phyloP scores from a whole-genome alignment of 345 rosid species.

The Pistacia vera region DNA sequence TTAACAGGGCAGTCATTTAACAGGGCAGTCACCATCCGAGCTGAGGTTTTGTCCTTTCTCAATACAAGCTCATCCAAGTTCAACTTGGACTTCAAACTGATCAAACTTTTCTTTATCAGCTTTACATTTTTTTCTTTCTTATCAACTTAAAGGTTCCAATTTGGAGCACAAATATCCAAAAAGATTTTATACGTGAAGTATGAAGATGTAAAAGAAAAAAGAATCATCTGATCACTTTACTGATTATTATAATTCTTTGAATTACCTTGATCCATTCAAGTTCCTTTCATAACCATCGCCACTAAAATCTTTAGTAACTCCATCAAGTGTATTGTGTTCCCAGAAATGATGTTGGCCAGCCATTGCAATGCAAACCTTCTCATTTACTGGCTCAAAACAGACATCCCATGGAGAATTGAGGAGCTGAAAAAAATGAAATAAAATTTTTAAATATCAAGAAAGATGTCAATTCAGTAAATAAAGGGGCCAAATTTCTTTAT shows the following conservation, averaged over 20 bases:
- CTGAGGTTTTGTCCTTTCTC: background rate
- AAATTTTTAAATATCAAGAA: constrained; percentile 11
- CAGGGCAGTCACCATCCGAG: background rate
- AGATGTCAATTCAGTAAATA: constrained; percentile 16
- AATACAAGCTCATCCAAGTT: background rate
- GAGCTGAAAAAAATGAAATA: constrained; percentile 46
- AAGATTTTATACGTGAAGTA: background rate
- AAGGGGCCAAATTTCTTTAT: background rate
- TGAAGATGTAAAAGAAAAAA: background rate
- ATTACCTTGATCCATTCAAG: constrained; percentile 85
- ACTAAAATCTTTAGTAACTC: constrained; percentile 75
- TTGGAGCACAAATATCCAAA: background rate
- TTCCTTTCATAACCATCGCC: constrained; percentile 94
- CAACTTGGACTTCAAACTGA: background rate
- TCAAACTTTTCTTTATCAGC: background rate
- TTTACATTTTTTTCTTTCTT: background rate
- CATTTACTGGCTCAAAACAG: constrained; percentile 66
- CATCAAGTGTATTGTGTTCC: constrained; percentile 69
- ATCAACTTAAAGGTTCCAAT: background rate
- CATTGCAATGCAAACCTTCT: constrained; percentile 89
- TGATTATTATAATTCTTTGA: constrained; percentile 5
- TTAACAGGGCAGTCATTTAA: too few relatives aligned
- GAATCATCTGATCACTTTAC: background rate
- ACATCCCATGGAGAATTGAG: constrained; percentile 98
- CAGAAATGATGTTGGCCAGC: constrained; percentile 99